Evolutionary conservation across 768 basidiomycete species (phyloP).

Genomic region (Leccinum olivaceopallidum): DNA sequence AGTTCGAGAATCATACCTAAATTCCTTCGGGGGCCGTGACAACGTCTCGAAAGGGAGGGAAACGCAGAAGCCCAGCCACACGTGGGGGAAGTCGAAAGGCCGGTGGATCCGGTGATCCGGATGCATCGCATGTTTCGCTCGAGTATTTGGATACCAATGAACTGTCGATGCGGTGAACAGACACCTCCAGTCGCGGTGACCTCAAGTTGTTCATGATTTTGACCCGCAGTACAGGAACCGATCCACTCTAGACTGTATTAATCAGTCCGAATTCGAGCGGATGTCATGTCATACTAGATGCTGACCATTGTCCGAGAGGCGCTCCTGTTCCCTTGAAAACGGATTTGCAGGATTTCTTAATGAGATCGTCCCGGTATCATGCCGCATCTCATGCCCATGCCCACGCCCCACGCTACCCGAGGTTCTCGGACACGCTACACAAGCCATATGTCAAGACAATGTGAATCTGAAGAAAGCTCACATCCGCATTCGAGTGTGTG

Average conservation of each 20-base stretch:
- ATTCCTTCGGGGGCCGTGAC: not conserved
- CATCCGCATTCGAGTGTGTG: not conserved
- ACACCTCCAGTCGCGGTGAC: not conserved
- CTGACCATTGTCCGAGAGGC: conserved; percentile 2
- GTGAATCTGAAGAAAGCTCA: not conserved
- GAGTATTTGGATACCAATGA: not conserved
- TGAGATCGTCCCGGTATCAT: not conserved
- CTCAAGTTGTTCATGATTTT: not conserved
- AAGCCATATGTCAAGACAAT: too few relatives aligned
- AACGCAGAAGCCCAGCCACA: not conserved
- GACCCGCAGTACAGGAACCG: not conserved
- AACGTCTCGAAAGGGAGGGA: not conserved
- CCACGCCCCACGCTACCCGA: not conserved
- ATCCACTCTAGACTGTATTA: not conserved
- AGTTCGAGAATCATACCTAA: not conserved
- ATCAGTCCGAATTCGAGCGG: not conserved
- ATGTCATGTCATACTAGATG: too few relatives aligned
- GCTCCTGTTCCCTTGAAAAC: conserved; percentile 1
- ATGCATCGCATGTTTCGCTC: not conserved
- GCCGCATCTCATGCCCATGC: not conserved
- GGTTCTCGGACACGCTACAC: not conserved
- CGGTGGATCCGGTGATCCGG: not conserved
- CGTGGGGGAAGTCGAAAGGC: conserved; percentile 1
- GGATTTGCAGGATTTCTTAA: not conserved
- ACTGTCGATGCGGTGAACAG: conserved; percentile 1